Evolutionary conservation across 768 basidiomycete species (phyloP), one percentile per base, ranked within the genome.

Genomic region (Boletus bicolor): DNA sequence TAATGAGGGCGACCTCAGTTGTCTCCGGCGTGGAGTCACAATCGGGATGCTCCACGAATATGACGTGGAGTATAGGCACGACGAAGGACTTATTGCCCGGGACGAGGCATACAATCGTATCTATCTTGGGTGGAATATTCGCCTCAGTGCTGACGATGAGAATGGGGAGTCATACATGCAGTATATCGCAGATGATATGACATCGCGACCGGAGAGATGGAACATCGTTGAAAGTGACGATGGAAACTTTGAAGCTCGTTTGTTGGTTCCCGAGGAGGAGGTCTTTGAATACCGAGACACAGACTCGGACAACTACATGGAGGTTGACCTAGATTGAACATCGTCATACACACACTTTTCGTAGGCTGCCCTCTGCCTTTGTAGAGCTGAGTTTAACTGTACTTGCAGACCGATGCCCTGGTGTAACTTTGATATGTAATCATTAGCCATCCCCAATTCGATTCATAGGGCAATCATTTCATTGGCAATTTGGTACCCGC

Each of bases 61-160:
- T 57, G 70, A 77, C 7, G 78, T 89, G 73, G 66, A 72, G 24
- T 89, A 89, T 65, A 63, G 65, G 0, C 85, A 85, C 61, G 56
- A 65, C n/a, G 70, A 74, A 14, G 87, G 87, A 4, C 73, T 89
- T 39, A 61, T 79, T 19, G 80, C 81, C 10, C 71, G 72, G 36
- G 73, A 75, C 30, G 67, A 73, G 26, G 71, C 64, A 15, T 73
- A 77, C 63, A 73, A 79, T 59, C 74, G 77, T 28, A 64, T 89
- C 9, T 84, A 76, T 58, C 75, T 90, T 5, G 88, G 88, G 5
- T 90, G 85, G 85, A 89, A 87, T 59, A 77, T 89, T 51, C 60
- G 70, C 19, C 68, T 85, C 45, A 76, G 71, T 37, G 67, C 68
- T 7, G 73, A 73, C 41, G 80, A 80, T 59, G 68, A 71, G 10